A percentile compares a stretch with the other conserved stretches of the same genome.
Conservation (phyloP, 129 eudicot species). For the Escallonia rubra region DNA sequence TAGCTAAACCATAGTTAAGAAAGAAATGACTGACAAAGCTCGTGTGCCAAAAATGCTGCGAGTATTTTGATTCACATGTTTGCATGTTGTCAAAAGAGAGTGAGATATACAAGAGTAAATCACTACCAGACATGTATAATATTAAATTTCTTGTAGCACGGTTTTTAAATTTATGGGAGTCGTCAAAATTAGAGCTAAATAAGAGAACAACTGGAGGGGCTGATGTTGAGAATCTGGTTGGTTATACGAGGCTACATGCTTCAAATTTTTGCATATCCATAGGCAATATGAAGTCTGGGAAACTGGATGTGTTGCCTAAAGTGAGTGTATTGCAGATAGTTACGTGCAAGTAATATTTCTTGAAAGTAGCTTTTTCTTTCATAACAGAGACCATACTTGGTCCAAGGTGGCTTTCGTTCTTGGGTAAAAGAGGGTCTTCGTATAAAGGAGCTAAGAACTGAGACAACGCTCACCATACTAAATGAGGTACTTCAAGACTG, state of each 20-base stretch:
- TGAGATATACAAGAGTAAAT: too few relatives aligned
- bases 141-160: too few relatives aligned
- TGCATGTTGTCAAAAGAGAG: too few relatives aligned
- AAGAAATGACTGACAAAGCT: too few relatives aligned
- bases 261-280: not conserved
- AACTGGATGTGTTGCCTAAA: not conserved
- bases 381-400: constrained; percentile 66
- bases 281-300: not conserved
- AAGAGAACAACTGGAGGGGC: not conserved
- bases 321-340: not conserved
- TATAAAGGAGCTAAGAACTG: constrained; percentile 75
- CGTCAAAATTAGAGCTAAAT: not conserved
- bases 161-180: not conserved
- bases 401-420: constrained; percentile 86
- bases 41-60: too few relatives aligned
- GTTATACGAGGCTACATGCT: not conserved
- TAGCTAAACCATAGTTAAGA: too few relatives aligned
- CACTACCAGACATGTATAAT: too few relatives aligned
- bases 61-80: too few relatives aligned
- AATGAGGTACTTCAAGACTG: constrained; percentile 54
- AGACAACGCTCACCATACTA: constrained; percentile 81
- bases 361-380: too few relatives aligned
- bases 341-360: too few relatives aligned
- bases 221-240: not conserved
- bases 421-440: constrained; percentile 91